These are phyloP conservation scores for Chlorella sp. DNA, from an alignment of 139 green algal species.

Conservation along the genomic window DNA sequence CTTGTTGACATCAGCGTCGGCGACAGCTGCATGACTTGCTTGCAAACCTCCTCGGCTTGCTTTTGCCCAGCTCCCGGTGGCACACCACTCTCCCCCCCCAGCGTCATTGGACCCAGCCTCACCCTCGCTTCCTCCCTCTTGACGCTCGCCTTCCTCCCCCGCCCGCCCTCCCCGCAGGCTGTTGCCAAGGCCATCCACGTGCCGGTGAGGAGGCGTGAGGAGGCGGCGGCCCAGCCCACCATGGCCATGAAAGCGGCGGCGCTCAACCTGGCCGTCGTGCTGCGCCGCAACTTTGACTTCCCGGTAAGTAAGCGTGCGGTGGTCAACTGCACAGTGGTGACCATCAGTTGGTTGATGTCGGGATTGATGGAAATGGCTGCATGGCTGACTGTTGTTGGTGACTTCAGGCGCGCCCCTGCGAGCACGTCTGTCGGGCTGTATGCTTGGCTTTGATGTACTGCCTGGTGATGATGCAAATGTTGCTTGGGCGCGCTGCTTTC, in stretches of 20 bases:
- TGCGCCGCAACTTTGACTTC: constrained; percentile 68
- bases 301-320: constrained; percentile 12
- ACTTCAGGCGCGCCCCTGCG: not conserved
- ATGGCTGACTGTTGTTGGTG: too few relatives aligned
- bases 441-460: not conserved
- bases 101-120: not conserved
- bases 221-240: constrained; percentile 47
- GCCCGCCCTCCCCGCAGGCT: constrained; percentile 11
- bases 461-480: not conserved
- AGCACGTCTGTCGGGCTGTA: not conserved
- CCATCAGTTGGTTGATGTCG: too few relatives aligned
- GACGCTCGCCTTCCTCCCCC: not conserved
- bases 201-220: constrained; percentile 68
- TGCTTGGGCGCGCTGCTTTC: not conserved
- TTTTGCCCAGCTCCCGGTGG: not conserved
- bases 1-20: too few relatives aligned
- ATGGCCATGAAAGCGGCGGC: constrained; percentile 67
- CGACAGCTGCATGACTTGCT: not conserved
- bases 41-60: too few relatives aligned
- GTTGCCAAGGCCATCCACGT: constrained; percentile 86
- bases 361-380: too few relatives aligned
- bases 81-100: not conserved
- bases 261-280: constrained; percentile 70
- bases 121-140: not conserved
- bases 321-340: not conserved